A percentile compares a stretch with the other conserved stretches of the same genome.
Evolutionary conservation across 305 asterid species (phyloP).

Genomic region (Fraxinus velutina): DNA sequence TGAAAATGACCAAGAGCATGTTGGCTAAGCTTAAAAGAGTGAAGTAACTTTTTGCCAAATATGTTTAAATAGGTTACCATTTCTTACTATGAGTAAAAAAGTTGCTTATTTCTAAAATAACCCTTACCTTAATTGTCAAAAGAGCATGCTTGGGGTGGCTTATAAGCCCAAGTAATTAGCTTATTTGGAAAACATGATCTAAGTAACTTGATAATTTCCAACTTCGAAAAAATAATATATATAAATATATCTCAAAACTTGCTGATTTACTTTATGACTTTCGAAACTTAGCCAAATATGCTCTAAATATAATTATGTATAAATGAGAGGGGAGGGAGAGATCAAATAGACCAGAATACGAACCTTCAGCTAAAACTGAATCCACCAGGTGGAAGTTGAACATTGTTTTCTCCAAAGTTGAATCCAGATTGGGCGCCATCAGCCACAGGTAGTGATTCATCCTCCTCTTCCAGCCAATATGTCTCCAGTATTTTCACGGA

Average conservation of each 20-base stretch:
- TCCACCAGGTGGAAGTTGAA: slow-evolving; percentile 69
- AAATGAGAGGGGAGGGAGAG: background rate
- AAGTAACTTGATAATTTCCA: background rate
- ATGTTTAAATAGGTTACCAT: background rate
- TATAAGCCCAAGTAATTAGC: background rate
- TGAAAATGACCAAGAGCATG: background rate
- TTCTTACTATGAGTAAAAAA: background rate
- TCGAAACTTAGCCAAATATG: background rate
- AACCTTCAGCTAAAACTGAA: slow-evolving; percentile 66
- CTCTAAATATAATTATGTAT: background rate
- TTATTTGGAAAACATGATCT: background rate
- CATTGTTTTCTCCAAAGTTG: slow-evolving; percentile 61
- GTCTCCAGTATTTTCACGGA: slow-evolving; percentile 86
- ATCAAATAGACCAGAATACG: background rate
- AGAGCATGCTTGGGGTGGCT: background rate
- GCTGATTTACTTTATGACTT: background rate
- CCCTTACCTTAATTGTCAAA: background rate
- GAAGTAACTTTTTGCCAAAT: background rate
- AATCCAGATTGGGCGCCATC: slow-evolving; percentile 58
- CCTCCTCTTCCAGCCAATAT: slow-evolving; percentile 87
- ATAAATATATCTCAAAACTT: background rate
- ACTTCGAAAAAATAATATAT: background rate
- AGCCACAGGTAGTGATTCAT: slow-evolving; percentile 46
- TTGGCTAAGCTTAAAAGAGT: background rate
- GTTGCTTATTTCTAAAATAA: background rate